These are phyloP conservation scores for Arthroderma uncinatum DNA, from an alignment of 2,329 filamentous ascomycete genomes.

Conservation along the genomic window DNA sequence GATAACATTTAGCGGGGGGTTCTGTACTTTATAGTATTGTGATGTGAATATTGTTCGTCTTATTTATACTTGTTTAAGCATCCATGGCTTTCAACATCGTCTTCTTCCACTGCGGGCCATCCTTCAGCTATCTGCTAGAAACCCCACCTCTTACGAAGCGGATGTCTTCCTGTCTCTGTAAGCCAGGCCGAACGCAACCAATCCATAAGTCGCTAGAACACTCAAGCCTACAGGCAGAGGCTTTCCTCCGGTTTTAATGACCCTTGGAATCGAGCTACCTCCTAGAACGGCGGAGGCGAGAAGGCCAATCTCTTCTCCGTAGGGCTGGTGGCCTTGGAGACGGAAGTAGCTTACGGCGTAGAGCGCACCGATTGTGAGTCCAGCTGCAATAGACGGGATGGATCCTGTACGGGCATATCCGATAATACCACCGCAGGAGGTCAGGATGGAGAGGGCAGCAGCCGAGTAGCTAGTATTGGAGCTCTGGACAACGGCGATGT, in stretches of 20 bases:
- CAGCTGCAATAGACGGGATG: conserved; percentile 74
- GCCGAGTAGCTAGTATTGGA: conserved; percentile 46
- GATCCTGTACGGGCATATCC: conserved; percentile 80
- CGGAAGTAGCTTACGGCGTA: conserved; percentile 74
- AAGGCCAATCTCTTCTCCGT: conserved; percentile 80
- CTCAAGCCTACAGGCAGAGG: conserved; percentile 72
- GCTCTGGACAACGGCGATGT: neutral
- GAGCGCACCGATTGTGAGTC: conserved; percentile 65
- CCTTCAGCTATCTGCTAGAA: neutral
- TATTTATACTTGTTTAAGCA: neutral
- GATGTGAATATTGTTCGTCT: neutral
- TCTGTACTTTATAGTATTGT: neutral
- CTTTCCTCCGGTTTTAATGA: conserved; percentile 65
- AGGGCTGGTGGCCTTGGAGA: conserved; percentile 61
- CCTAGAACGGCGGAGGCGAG: conserved; percentile 76
- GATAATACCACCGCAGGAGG: conserved; percentile 73
- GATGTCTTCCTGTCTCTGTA: conserved; percentile 32
- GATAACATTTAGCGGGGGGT: neutral
- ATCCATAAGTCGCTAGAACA: conserved; percentile 63
- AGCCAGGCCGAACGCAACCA: conserved; percentile 68
- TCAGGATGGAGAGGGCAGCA: conserved; percentile 67
- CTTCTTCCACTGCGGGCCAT: neutral
- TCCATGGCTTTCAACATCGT: neutral
- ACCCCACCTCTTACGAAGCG: neutral
- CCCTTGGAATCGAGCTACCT: conserved; percentile 74